phyloP scores from a whole-genome alignment of 495 filamentous ascomycete genomes.

The Aspergillus cavernicola region DNA sequence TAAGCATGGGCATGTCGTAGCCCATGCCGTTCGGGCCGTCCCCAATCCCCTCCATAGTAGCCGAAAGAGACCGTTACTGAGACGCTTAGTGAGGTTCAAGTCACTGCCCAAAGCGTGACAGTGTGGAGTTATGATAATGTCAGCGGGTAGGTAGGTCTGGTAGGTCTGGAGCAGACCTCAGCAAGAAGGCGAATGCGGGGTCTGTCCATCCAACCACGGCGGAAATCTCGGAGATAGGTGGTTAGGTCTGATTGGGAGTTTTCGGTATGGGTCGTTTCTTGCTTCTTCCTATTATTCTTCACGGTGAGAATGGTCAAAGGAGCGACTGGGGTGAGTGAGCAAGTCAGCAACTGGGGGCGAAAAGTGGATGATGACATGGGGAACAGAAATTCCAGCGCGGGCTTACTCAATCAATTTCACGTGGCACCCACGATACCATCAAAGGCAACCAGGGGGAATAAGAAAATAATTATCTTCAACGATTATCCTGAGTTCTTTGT shows the following conservation, averaged over 20 bases:
- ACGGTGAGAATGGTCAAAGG: slow-evolving; percentile 8
- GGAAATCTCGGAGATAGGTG: background rate
- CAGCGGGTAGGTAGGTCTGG: slow-evolving; percentile 19
- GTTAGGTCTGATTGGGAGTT: slow-evolving; percentile 8
- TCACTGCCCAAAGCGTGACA: slow-evolving; percentile 4
- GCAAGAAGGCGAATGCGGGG: slow-evolving; percentile 17
- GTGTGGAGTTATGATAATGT: slow-evolving; percentile 18
- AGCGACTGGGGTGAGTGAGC: slow-evolving; percentile 17
- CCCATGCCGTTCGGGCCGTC: slow-evolving; percentile 39
- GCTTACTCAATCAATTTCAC: slow-evolving; percentile 17
- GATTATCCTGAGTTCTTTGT: background rate
- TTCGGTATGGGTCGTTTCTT: background rate
- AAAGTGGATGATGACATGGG: slow-evolving; percentile 15
- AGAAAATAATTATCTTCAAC: too few species aligned
- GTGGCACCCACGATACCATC: slow-evolving; percentile 7
- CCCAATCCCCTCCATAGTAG: slow-evolving; percentile 40
- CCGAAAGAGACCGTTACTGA: background rate
- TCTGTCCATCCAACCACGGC: slow-evolving; percentile 9
- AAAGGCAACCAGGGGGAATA: background rate
- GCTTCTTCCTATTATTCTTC: background rate
- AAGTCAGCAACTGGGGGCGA: slow-evolving; percentile 8
- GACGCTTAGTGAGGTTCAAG: background rate
- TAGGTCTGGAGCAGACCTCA: slow-evolving; percentile 12
- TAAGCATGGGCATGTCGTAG: slow-evolving; percentile 43
- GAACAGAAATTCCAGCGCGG: slow-evolving; percentile 1